Percentiles rank a stretch among this genome's conserved stretches.
Evolutionary conservation across 1,284 basidiomycete genomes (phyloP).

Genomic region (Leccinum pachyderme): DNA sequence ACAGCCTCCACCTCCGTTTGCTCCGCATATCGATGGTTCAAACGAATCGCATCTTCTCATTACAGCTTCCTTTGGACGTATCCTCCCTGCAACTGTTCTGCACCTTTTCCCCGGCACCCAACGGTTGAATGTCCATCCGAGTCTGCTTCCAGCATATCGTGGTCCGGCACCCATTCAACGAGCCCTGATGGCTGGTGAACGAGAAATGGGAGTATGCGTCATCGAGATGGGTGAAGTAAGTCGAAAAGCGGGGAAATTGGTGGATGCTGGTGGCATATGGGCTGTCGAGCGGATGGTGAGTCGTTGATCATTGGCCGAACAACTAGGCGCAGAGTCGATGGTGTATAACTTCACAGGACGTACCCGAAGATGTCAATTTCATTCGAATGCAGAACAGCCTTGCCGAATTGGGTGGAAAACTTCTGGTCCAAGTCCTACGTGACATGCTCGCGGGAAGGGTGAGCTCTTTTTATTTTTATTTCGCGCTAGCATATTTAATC

Average conservation of each 20-base stretch:
- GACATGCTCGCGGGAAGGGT: constrained; percentile 49
- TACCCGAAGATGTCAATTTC: constrained; percentile 47
- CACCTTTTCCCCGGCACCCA: constrained; percentile 57
- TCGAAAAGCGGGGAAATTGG: constrained; percentile 39
- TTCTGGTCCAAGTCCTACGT: constrained; percentile 65
- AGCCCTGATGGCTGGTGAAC: constrained; percentile 53
- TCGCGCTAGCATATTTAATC: not conserved
- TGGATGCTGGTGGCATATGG: constrained; percentile 52
- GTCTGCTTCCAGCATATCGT: constrained; percentile 83
- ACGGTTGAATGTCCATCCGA: constrained; percentile 91
- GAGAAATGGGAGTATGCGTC: constrained; percentile 58
- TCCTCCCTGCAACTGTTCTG: constrained; percentile 57
- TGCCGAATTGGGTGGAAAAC: constrained; percentile 61
- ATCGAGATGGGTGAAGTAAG: constrained; percentile 46
- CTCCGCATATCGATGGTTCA: constrained; percentile 26
- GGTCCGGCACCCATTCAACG: constrained; percentile 94
- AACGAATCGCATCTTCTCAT: constrained; percentile 61
- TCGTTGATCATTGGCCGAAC: not conserved
- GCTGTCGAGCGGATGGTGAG: constrained; percentile 42
- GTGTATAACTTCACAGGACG: constrained; percentile 15
- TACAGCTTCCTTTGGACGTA: constrained; percentile 92
- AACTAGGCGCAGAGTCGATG: constrained; percentile 61
- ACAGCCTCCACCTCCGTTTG: constrained; percentile 36
- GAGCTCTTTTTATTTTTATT: constrained; percentile 36
- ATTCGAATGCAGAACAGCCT: constrained; percentile 55